Percentiles rank a stretch among this genome's conserved stretches.
Conservation (phyloP, 768 basidiomycete species). For the Phanerochaete sordida region DNA sequence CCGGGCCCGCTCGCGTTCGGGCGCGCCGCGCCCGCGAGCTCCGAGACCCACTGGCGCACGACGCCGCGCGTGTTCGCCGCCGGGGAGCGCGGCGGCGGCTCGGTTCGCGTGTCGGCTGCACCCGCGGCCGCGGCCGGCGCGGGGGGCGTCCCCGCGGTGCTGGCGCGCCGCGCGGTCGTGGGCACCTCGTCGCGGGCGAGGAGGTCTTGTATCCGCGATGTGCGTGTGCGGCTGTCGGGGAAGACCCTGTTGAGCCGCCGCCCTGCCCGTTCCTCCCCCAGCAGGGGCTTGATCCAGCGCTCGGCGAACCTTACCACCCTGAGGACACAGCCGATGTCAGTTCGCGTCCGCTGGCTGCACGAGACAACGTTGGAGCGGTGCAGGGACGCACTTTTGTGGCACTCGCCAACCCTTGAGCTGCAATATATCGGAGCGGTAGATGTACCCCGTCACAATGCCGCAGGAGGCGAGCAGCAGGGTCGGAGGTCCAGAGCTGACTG, state of each 20-base stretch:
- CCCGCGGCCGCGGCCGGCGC: conserved; percentile 1
- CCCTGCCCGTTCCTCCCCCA: conserved; percentile 62
- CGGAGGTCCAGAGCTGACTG: conserved; percentile 61
- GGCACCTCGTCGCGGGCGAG: conserved; percentile 54
- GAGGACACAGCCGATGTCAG: neutral
- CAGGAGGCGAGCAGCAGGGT: conserved; percentile 59
- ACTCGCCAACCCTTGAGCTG: conserved; percentile 79
- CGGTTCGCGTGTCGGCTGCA: conserved; percentile 12
- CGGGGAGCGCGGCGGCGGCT: neutral
- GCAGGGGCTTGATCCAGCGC: conserved; percentile 59
- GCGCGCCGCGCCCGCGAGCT: conserved; percentile 27
- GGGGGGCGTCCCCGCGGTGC: conserved; percentile 10
- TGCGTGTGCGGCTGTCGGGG: conserved; percentile 35
- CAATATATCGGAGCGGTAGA: conserved; percentile 82
- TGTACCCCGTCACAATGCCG: conserved; percentile 67
- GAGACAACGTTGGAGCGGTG: neutral
- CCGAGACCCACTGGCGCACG: conserved; percentile 77
- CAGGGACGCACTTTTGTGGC: conserved; percentile 33
- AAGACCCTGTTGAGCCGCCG: conserved; percentile 71
- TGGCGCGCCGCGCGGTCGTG: conserved; percentile 49
- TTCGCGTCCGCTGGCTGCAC: neutral
- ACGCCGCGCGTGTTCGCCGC: conserved; percentile 29
- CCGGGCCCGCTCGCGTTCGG: conserved; percentile 13
- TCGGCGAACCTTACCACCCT: conserved; percentile 48
- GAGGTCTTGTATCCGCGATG: conserved; percentile 13